Conservation (phyloP, 2,329 filamentous ascomycete species). For the Colletotrichum caudatum region DNA sequence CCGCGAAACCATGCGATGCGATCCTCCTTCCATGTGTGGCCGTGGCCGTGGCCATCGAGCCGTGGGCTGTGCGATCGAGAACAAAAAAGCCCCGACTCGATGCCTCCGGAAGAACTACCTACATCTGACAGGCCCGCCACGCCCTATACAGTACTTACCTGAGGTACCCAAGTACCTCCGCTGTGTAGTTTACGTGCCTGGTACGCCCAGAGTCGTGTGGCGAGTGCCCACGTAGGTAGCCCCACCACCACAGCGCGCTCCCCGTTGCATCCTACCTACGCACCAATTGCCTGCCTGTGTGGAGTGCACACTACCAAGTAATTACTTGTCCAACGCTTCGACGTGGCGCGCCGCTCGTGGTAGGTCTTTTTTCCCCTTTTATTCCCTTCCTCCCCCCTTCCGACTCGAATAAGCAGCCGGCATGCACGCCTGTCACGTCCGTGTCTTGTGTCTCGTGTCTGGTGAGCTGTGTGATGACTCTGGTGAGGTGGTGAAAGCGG, state of each 20-base stretch:
- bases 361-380: not conserved
- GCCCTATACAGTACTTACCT: not conserved
- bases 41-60: slow-evolving; percentile 37
- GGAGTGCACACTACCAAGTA: not conserved
- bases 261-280: not conserved
- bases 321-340: not conserved
- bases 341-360: slow-evolving; percentile 5
- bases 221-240: slow-evolving; percentile 25
- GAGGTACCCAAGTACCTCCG: no score
- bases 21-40: slow-evolving; percentile 26
- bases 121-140: slow-evolving; percentile 5
- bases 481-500: not conserved
- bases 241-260: not conserved
- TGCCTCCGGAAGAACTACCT: not conserved
- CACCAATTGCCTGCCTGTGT: not conserved
- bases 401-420: not conserved
- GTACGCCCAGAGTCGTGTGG: slow-evolving; percentile 4
- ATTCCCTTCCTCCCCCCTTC: no score
- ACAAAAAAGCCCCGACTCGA: not conserved
- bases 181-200: no score
- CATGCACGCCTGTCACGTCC: not conserved
- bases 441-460: not conserved
- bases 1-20: slow-evolving; percentile 10
- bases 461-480: not conserved
- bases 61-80: slow-evolving; percentile 30